Percentiles rank a stretch among this genome's conserved stretches.
These are phyloP conservation scores for Hypoxylon sp. DNA, from an alignment of 2,329 filamentous ascomycete genomes.

Conservation along the genomic window DNA sequence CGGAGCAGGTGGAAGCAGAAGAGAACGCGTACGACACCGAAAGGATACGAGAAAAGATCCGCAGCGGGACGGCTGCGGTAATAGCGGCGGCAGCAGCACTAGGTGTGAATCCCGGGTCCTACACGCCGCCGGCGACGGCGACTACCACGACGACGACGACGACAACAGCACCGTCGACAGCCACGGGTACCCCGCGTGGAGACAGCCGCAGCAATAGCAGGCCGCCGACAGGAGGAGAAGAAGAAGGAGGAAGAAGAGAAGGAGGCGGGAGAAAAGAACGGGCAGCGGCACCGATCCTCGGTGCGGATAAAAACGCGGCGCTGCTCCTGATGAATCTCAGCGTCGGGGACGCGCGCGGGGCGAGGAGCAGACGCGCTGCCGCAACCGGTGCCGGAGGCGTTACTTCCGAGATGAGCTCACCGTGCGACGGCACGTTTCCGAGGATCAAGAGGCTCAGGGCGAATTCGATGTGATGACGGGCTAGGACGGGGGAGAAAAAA, in stretches of 20 bases:
- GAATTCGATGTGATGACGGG: slow-evolving; percentile 48
- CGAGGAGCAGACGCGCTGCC: neutral
- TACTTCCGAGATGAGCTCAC: slow-evolving; percentile 34
- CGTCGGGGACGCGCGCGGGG: slow-evolving; percentile 46
- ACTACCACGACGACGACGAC: neutral
- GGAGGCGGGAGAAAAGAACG: too few relatives aligned
- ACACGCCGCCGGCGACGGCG: neutral
- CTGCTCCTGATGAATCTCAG: slow-evolving; percentile 58
- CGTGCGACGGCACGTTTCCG: slow-evolving; percentile 39
- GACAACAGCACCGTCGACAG: neutral
- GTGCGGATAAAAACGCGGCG: slow-evolving; percentile 56
- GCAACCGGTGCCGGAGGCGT: neutral
- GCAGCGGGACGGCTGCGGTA: neutral
- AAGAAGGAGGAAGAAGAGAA: too few relatives aligned
- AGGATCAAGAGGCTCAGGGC: slow-evolving; percentile 53
- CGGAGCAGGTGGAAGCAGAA: slow-evolving; percentile 41
- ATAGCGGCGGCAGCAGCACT: too few relatives aligned
- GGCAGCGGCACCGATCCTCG: slow-evolving; percentile 31
- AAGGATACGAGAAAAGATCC: neutral
- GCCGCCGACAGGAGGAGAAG: slow-evolving; percentile 23
- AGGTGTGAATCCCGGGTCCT: neutral
- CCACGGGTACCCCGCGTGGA: neutral
- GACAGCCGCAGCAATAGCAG: slow-evolving; percentile 23
- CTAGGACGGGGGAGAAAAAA: neutral
- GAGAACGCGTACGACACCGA: slow-evolving; percentile 37